Percentiles rank a stretch among this genome's conserved stretches.
phyloP scores from a whole-genome alignment of 257 asterid species.

The Nicotiana noctiflora region DNA sequence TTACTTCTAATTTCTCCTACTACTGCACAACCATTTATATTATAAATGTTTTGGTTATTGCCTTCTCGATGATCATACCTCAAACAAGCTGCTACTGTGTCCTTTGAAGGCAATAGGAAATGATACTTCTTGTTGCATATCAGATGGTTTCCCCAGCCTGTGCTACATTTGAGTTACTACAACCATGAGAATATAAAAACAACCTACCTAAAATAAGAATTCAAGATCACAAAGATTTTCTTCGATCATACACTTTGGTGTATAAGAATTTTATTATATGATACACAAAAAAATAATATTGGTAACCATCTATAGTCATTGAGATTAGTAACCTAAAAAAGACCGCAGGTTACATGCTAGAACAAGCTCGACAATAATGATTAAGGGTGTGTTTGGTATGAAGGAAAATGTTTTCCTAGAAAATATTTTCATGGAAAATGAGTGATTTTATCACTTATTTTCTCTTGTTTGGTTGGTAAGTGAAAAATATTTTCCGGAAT shows the following conservation, averaged over 20 bases:
- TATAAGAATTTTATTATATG: too few species aligned
- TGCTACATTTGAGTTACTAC: constrained; percentile 28
- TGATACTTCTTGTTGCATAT: constrained; percentile 91
- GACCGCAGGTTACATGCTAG: too few species aligned
- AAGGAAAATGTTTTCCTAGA: too few species aligned
- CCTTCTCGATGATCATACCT: constrained; percentile 2
- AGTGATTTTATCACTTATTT: too few species aligned
- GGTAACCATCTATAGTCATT: too few species aligned
- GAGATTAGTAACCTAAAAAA: too few species aligned
- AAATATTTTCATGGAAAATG: too few species aligned
- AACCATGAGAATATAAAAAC: not conserved
- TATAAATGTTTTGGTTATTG: not conserved
- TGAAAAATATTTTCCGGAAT: too few species aligned
- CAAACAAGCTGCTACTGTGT: constrained; percentile 26
- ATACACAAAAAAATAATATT: too few species aligned
- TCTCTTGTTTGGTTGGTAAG: too few species aligned
- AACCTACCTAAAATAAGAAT: not conserved
- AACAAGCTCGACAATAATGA: too few species aligned
- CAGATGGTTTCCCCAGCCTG: constrained; percentile 96
- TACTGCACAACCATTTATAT: not conserved
- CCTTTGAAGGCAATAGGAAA: constrained; percentile 69
- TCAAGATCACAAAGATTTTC: not conserved
- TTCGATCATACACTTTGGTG: not conserved
- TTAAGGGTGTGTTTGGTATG: too few species aligned
- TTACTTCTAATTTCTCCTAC: constrained; percentile 18